A percentile compares a stretch with the other conserved stretches of the same genome.
phyloP scores from a whole-genome alignment of 2,329 filamentous ascomycete species.

The Ambrosiella cleistominuta region DNA sequence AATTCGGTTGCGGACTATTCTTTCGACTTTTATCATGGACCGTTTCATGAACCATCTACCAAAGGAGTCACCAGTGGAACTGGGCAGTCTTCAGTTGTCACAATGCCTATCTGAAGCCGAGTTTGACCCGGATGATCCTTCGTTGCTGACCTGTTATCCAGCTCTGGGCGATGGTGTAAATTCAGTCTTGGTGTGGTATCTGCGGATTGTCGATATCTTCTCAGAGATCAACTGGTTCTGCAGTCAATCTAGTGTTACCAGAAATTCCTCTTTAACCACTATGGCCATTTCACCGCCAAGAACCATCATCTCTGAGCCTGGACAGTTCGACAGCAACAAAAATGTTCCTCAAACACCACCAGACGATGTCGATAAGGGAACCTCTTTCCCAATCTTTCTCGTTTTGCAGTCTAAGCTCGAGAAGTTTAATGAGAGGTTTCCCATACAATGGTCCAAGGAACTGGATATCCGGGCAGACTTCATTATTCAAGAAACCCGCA shows the following conservation, averaged over 20 bases:
- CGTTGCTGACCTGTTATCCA: no score
- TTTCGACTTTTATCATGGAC: conserved; percentile 1
- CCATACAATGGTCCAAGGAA: background rate
- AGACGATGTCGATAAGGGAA: no score
- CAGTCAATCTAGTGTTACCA: background rate
- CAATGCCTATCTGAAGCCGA: background rate
- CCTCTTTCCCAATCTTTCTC: background rate
- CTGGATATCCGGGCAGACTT: background rate
- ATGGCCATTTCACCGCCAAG: no score
- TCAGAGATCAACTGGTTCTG: conserved; percentile 9
- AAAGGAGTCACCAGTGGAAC: background rate
- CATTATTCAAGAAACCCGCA: background rate
- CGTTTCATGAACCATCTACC: background rate
- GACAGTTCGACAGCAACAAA: no score
- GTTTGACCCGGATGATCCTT: no score
- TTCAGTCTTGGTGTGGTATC: background rate
- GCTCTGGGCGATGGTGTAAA: background rate
- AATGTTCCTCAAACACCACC: no score
- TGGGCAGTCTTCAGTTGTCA: background rate
- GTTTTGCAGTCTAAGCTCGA: background rate
- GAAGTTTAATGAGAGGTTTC: background rate
- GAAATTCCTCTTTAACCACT: background rate
- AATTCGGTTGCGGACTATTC: background rate
- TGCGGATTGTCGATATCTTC: conserved; percentile 4
- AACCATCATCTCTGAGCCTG: no score